These are phyloP conservation scores for Cyphellophora europaea DNA, from an alignment of 2,329 filamentous ascomycete species.

Conservation along the genomic window DNA sequence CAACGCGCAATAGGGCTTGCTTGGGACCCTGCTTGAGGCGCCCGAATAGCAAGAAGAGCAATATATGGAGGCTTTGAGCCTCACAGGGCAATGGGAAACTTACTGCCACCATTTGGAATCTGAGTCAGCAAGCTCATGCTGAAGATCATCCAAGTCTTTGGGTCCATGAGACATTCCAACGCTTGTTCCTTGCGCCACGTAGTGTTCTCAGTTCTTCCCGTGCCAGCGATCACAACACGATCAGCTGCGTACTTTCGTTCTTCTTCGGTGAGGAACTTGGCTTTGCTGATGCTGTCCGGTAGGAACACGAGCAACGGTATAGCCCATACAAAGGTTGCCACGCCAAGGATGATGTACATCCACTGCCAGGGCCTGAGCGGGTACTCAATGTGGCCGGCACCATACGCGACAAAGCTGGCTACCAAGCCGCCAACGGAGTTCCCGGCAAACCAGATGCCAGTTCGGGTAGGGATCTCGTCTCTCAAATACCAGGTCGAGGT, in stretches of 20 bases:
- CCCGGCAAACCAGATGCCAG: constrained; percentile 18
- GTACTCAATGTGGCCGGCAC: constrained; percentile 12
- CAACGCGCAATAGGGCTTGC: too few relatives aligned
- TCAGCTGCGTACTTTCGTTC: constrained; percentile 29
- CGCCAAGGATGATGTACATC: constrained; percentile 30
- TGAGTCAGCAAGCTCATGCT: not conserved
- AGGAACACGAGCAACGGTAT: constrained; percentile 26
- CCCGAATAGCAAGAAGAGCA: too few relatives aligned
- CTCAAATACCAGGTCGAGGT: constrained; percentile 42
- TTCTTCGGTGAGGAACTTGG: constrained; percentile 23
- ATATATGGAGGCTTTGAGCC: too few relatives aligned
- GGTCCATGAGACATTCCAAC: constrained; percentile 33
- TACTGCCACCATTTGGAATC: constrained; percentile 2
- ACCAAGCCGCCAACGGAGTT: constrained; percentile 4
- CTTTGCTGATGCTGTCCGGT: constrained; percentile 32
- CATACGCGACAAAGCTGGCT: constrained; percentile 4
- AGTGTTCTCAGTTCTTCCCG: constrained; percentile 40
- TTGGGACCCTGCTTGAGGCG: too few relatives aligned
- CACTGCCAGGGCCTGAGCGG: constrained; percentile 23
- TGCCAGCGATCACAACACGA: constrained; percentile 36
- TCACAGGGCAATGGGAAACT: too few relatives aligned
- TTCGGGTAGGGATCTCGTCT: constrained; percentile 20
- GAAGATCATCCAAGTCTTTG: constrained; percentile 34
- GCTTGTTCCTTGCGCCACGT: constrained; percentile 27
- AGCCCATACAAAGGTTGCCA: constrained; percentile 35